Evolutionary conservation across 495 filamentous ascomycete species (phyloP), one percentile per base, ranked within the genome.

Genomic region (Penicillium coprophilum): DNA sequence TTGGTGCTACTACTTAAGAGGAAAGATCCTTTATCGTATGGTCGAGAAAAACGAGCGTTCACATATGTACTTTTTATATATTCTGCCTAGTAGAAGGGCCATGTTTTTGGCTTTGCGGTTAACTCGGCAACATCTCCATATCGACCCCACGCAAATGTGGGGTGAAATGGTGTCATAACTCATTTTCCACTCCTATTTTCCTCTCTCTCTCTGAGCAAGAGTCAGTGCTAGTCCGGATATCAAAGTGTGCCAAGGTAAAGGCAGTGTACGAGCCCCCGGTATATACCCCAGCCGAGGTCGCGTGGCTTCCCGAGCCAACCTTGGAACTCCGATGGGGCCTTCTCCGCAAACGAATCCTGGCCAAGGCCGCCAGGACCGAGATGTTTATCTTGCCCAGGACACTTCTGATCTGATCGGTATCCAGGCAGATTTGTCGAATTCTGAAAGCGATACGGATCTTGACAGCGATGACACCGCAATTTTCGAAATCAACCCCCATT

Each of bases 381-480:
- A 50, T 39, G 40, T 23, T 17, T 34, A 13, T 27, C 24, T 27
- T 27, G 24, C 47, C 15, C 34, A 43, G 0, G 15, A 39, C 17
- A 12, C 9, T 13, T 47, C 28, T 6, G 45, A 55, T 3, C 19
- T 30, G n/a, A 43, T 5, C 7, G 36, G 15, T 4, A 30, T 19
- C 13, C 13, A 52, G 31, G 8, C 24, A 28, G 36, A 52, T 8
- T 21, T 36, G 13, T 41, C 47, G 2, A 44, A 17, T 15, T 13
- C 49, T 28, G 49, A 55, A 20, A 21, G 30, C 30, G 61, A 67
- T 17, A 59, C 40, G 27, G 63, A 71, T 24, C 19, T 56, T 11
- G 43, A 43, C 17, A 67, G 61, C 30, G 52, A 63, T 1, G 58
- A 54, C 17, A 66, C 60, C 10, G 49, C 57, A 27, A 57, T 68